phyloP scores from a whole-genome alignment of 306 rosid genomes.

The Begonia fuchsioides region DNA sequence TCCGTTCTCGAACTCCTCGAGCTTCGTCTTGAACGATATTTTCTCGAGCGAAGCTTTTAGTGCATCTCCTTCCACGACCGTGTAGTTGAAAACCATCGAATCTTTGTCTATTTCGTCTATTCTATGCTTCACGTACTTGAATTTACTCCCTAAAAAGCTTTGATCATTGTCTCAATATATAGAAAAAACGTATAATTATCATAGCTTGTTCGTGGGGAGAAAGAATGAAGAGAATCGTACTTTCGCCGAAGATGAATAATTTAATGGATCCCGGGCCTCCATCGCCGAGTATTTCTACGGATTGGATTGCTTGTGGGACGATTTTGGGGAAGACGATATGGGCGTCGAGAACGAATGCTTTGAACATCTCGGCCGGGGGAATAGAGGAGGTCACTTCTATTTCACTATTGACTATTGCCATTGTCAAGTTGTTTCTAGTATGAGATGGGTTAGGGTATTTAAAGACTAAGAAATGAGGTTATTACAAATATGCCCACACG shows the following conservation, averaged over 20 bases:
- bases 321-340: slow-evolving; percentile 21
- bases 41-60: slow-evolving; percentile 12
- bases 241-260: slow-evolving; percentile 15
- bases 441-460: not conserved
- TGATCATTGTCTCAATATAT: not conserved
- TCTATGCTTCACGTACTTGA: slow-evolving; percentile 18
- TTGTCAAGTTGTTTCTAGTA: not conserved
- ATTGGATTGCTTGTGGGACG: slow-evolving; percentile 20
- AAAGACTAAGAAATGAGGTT: not conserved
- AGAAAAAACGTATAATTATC: not conserved
- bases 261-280: slow-evolving; percentile 25
- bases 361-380: slow-evolving; percentile 15
- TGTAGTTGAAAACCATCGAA: slow-evolving; percentile 13
- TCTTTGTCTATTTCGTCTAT: slow-evolving; percentile 16
- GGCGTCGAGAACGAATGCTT: slow-evolving; percentile 20
- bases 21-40: slow-evolving; percentile 8
- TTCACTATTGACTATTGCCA: slow-evolving; percentile 9
- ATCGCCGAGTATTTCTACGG: slow-evolving; percentile 17
- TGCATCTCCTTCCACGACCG: slow-evolving; percentile 18
- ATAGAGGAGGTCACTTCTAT: slow-evolving; percentile 16
- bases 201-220: too few species aligned
- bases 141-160: slow-evolving; percentile 12
- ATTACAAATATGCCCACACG: too few species aligned
- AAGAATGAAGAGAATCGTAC: not conserved
- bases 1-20: slow-evolving; percentile 5